phyloP scores from a whole-genome alignment of 2,329 filamentous ascomycete genomes.

The Blastomyces parvus region DNA sequence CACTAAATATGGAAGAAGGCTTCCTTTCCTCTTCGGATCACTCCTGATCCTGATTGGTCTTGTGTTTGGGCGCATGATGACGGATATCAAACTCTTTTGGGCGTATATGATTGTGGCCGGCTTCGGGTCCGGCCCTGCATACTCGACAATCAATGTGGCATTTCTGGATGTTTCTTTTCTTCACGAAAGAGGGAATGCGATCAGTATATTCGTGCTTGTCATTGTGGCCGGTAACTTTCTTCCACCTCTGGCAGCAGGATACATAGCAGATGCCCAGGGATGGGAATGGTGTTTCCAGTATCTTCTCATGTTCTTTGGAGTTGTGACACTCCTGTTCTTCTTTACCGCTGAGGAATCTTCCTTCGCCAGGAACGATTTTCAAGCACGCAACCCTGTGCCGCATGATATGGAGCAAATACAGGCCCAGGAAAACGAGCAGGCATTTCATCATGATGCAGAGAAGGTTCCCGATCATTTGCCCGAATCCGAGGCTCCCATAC shows the following conservation, averaged over 20 bases:
- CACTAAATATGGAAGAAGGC: neutral
- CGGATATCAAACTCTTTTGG: neutral
- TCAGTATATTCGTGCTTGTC: neutral
- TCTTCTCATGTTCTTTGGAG: neutral
- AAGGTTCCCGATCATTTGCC: neutral
- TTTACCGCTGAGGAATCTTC: neutral
- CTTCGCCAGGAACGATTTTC: neutral
- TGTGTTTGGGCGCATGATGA: neutral
- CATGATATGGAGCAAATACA: neutral
- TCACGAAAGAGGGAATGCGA: neutral
- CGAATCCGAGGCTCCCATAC: neutral
- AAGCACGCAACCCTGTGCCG: neutral
- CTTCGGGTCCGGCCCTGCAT: neutral
- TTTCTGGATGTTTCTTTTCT: neutral
- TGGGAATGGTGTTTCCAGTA: neutral
- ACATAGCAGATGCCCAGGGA: neutral
- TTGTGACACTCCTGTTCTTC: neutral
- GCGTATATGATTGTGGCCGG: neutral
- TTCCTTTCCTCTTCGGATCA: neutral
- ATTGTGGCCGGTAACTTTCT: neutral
- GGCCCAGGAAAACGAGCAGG: neutral
- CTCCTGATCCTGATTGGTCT: neutral
- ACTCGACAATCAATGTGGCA: neutral
- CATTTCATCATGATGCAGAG: neutral
- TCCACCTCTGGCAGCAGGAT: neutral